A percentile compares a stretch with the other conserved stretches of the same genome.
Evolutionary conservation across 2,329 filamentous ascomycete species (phyloP).

Genomic region (Cladosporium sp.): DNA sequence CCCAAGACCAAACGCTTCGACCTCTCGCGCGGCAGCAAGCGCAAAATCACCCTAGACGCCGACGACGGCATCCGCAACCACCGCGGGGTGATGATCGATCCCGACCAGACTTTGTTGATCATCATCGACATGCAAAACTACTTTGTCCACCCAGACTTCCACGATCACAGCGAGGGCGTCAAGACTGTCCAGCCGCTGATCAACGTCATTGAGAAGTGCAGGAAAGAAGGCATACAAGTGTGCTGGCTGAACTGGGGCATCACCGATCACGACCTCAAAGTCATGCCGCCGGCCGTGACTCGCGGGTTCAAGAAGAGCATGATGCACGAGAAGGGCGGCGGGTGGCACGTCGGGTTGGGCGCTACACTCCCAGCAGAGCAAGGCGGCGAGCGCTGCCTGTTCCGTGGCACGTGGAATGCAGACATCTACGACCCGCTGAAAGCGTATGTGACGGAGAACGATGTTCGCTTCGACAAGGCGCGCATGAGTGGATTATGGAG

Average conservation of each 20-base stretch:
- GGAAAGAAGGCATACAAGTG: constrained; percentile 38
- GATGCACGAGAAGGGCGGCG: constrained; percentile 31
- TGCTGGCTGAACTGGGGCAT: constrained; percentile 42
- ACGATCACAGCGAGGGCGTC: constrained; percentile 28
- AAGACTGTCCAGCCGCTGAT: constrained; percentile 35
- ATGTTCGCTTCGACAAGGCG: constrained; percentile 42
- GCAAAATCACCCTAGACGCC: constrained; percentile 37
- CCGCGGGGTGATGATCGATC: constrained; percentile 39
- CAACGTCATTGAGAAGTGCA: constrained; percentile 37
- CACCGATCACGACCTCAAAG: constrained; percentile 34
- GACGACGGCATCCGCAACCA: constrained; percentile 39
- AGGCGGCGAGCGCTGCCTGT: constrained; percentile 37
- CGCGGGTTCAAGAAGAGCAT: constrained; percentile 36
- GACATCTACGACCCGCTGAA: constrained; percentile 40
- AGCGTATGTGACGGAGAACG: constrained; percentile 33
- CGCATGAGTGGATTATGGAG: constrained; percentile 42
- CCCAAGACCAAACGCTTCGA: constrained; percentile 40
- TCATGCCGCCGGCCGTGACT: constrained; percentile 40
- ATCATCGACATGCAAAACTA: constrained; percentile 45
- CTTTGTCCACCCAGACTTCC: constrained; percentile 34
- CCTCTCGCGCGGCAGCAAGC: constrained; percentile 34
- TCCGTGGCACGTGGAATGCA: constrained; percentile 41
- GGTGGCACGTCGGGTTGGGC: constrained; percentile 40
- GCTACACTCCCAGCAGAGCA: constrained; percentile 34
- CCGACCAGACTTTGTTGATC: constrained; percentile 35